These are phyloP conservation scores for Apiospora hydei DNA, from an alignment of 2,329 filamentous ascomycete genomes.

Conservation along the genomic window DNA sequence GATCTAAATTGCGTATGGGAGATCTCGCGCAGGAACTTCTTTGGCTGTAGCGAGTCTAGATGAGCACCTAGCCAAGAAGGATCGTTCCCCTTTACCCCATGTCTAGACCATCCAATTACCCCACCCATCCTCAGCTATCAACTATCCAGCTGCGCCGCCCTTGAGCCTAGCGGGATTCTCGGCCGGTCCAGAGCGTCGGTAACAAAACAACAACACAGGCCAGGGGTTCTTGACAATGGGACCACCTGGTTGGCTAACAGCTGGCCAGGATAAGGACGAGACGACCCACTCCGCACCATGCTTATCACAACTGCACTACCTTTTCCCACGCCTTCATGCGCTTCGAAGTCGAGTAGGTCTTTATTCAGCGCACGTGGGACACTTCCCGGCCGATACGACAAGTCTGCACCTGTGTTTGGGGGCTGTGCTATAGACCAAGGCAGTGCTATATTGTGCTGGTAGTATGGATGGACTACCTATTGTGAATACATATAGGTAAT, in stretches of 20 bases:
- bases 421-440: too few relatives aligned
- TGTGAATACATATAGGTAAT: too few relatives aligned
- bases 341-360: too few relatives aligned
- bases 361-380: too few relatives aligned
- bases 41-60: not conserved
- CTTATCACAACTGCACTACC: conserved; percentile 7
- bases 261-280: not conserved
- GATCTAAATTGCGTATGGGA: not conserved
- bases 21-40: too few relatives aligned
- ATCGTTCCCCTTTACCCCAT: not conserved
- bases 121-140: not conserved
- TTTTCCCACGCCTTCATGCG: not conserved
- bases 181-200: not conserved
- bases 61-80: not conserved
- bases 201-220: too few relatives aligned
- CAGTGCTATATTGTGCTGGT: too few relatives aligned
- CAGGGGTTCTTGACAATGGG: too few relatives aligned
- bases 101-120: not conserved
- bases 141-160: not conserved
- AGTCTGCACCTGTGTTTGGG: too few relatives aligned
- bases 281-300: conserved; percentile 10
- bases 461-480: too few relatives aligned
- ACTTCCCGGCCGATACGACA: too few relatives aligned
- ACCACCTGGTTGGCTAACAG: not conserved
- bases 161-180: not conserved